Percentiles rank a stretch among this genome's conserved stretches.
phyloP scores from a whole-genome alignment of 768 basidiomycete genomes.

The Serendipita indica region DNA sequence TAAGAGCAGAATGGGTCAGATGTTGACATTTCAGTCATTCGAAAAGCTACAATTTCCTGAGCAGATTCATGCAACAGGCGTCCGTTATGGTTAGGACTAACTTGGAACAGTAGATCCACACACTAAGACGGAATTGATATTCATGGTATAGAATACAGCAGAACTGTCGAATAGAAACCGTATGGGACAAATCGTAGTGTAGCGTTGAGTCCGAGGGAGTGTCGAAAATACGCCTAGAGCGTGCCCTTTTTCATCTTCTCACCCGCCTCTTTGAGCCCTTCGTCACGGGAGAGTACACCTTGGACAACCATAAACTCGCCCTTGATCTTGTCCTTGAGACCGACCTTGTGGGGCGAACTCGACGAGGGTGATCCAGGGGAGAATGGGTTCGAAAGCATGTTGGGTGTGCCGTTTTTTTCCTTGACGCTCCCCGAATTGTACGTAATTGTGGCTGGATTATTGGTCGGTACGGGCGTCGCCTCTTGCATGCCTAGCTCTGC shows the following conservation, averaged over 20 bases:
- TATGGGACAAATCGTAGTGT: too few relatives aligned
- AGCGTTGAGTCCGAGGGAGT: too few relatives aligned
- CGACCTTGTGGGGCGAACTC: background rate
- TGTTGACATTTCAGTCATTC: too few relatives aligned
- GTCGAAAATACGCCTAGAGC: too few relatives aligned
- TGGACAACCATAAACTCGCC: constrained; percentile 7
- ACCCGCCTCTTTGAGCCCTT: constrained; percentile 4
- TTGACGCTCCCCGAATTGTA: background rate
- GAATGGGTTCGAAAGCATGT: background rate
- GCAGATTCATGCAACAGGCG: too few relatives aligned
- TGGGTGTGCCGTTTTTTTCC: background rate
- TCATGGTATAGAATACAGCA: too few relatives aligned
- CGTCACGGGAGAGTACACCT: background rate
- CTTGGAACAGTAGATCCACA: too few relatives aligned
- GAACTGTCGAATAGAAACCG: too few relatives aligned
- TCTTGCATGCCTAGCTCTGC: background rate
- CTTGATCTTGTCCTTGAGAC: background rate
- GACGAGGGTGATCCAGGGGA: background rate
- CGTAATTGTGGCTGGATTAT: background rate
- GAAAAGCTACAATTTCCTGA: too few relatives aligned
- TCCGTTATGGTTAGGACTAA: too few relatives aligned
- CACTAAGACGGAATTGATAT: too few relatives aligned
- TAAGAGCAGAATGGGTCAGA: too few relatives aligned
- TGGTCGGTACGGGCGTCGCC: background rate
- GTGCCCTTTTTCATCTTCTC: constrained; percentile 7